Base-by-base conservation (phyloP, 2,329 filamentous ascomycete genomes). In the Aureobasidium sp. region DNA sequence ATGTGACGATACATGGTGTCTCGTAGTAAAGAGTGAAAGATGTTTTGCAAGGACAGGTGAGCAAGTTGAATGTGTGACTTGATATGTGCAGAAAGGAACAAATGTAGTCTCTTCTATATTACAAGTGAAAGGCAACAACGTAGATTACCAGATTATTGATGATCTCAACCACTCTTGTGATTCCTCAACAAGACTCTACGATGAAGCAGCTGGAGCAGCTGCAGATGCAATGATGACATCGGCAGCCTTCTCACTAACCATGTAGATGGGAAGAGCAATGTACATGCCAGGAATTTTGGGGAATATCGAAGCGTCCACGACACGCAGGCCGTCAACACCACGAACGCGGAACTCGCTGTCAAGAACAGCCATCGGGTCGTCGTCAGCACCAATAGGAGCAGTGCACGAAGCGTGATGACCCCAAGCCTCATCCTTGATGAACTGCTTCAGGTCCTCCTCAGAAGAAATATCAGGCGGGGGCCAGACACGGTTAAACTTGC, bases 291-390 rank as follows among this genome's bases (percentile, higher is more conserved):
- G 81, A 59, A 81, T 82, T 58, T 74, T 74, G 0, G 82, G 81
- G 61, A 81, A 86, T 0, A 81, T 75, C 25, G 77, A 80, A 0
- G 82, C 84, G 71, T 87, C 84, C 0, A 87, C 84, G 2, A 86
- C 84, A 29, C 84, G 74, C 53, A 87, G 68, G 0, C 79, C 78
- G 0, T 75, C 69, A 0, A 83, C 78, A 0, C 82, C 82, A 9
- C 79, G 73, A 0, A 87, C 84, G 13, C 77, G 74, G 68, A 86
- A 84, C 53, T 80, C 71, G 0, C 74, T 75, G 66, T 86, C 80
- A 53, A 86, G 68, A 2, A 84, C 82, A 9, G 81, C 81, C 66
- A 77, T 78, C 1, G 74, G 70, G 65, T 87, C 81, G 11, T 73
- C 74, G 29, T 79, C 77, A 0, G 74, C 72, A 1, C 84, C 83